Evolutionary conservation across 306 rosid species (phyloP).

Genomic region (Corylus heterophylla): DNA sequence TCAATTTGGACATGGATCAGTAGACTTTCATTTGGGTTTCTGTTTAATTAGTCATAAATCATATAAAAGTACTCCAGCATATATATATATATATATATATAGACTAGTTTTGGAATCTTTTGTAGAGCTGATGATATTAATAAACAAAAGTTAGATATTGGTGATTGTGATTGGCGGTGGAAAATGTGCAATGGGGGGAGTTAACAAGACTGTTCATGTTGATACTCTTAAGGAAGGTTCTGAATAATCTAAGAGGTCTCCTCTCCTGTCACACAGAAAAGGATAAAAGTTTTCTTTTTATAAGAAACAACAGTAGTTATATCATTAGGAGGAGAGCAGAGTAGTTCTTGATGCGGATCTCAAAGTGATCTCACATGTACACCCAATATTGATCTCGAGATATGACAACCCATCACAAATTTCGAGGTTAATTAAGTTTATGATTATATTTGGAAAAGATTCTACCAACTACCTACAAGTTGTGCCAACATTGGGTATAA

Average conservation of each 20-base stretch:
- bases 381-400: conserved; percentile 19
- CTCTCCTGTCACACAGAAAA: not conserved
- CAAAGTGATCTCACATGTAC: conserved; percentile 53
- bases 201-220: not conserved
- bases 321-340: conserved; percentile 5
- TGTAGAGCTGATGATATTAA: conserved; percentile 4
- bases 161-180: conserved; percentile 23
- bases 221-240: not conserved
- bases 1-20: not conserved
- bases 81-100: not conserved
- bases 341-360: conserved; percentile 33
- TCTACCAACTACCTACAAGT: conserved; percentile 28
- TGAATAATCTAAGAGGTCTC: not conserved
- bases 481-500: conserved; percentile 9
- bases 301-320: conserved; percentile 11
- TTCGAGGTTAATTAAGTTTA: conserved; percentile 21
- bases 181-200: conserved; percentile 22
- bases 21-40: conserved; percentile 1
- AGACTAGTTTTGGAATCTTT: conserved; percentile 1
- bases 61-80: conserved; percentile 1
- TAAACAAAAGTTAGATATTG: not conserved
- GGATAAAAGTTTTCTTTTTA: not conserved
- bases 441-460: conserved; percentile 20
- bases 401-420: conserved; percentile 28
- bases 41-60: conserved; percentile 7